Base-by-base conservation (phyloP, 2,329 filamentous ascomycete species). In the Pseudocercospora macadamiae region DNA sequence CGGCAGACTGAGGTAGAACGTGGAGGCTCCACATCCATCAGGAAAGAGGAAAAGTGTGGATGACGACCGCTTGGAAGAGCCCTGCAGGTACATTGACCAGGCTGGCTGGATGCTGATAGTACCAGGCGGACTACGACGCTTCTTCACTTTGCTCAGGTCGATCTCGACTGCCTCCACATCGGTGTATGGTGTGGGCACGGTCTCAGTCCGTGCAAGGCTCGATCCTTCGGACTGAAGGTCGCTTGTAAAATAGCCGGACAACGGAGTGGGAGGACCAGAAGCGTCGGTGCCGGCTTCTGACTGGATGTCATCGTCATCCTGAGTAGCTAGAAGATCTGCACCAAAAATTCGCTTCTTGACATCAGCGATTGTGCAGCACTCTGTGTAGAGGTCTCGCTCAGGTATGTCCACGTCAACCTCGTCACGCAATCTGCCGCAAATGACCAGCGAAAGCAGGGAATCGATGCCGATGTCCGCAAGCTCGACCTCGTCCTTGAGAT, bases 11-110 rank as follows among this genome's bases (percentile, higher is more conserved):
- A 76, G 73, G 64, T 80, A 80, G 2, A 77, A 79, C 3, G 76
- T 77, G 1, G 78, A 77, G 5, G 77, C 79, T 25, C 78, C 78
- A 18, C 75, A 77, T 12, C 78, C 78, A 2, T 77, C 79, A 28
- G 80, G 79, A 53, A 82, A 71, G 44, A 82, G 68, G 60, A 60
- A 67, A 21, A 61, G 47, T 51, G 32, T 62, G 42, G 42, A 26
- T 12, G 28, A 60, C 14, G 66, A 59, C 6, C 42, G 51, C 51
- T 60, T 66, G 10, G 49, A 37, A 8, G 55, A 54, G 21, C 65
- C 65, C 39, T 68, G 66, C n/a, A 67, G 45, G 23, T 56, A 49
- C 34, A 56, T 55, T 9, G 58, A 57, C 47, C 51, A 58, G 19
- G 55, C 55, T 19, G 51, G 39, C 21, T 45, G 37, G 16, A 58